Base-by-base conservation (phyloP, 106 monocot genomes). In the Phalaenopsis equestris region DNA sequence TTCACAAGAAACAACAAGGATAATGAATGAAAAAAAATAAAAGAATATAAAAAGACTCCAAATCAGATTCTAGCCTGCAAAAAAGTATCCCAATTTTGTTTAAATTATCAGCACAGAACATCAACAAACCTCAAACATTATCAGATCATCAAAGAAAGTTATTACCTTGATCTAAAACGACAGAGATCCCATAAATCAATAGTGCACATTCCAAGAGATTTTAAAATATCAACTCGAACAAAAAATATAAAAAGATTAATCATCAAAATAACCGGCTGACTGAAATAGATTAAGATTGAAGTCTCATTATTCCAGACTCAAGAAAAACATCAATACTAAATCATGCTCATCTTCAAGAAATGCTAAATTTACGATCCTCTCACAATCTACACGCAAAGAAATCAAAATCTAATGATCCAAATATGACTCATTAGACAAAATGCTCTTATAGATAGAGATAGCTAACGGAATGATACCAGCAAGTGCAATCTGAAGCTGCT, bases 401-500 rank as follows among this genome's bases (percentile, higher is more conserved):
- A 84, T 41, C 17, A 77, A 75, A 79, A 46, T 76, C 64, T 81
- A 90, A 55, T 85, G 52, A 55, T 21, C 77, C 21, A 58, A 47
- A 73, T 83, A 85, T 57, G 88, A 72, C 77, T 89, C 89, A 79
- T 80, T 82, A 41, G 90, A 77, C 81, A 80, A 81, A 36, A 94
- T 58, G 81, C 68, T 85, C 82, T 86, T 87, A 73, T 81, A 81
- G 56, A 94, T 73, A 43, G 85, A 83, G 36, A 86, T n/a, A 23
- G 80, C 90, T 47, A 97, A 75, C 0, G 96, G 92, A 48, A 94
- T 9, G 43, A 97, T 75, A 56, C 88, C 96, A 43, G 90, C 41
- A 61, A 94, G 79, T 23, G 92, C 94, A 75, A 94, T 81, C 85
- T 92, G 94, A 47, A 90, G 82, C 56, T 92, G 87, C 68, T 94